Conservation (phyloP, 345 rosid genomes). For the Brassica nigra region DNA sequence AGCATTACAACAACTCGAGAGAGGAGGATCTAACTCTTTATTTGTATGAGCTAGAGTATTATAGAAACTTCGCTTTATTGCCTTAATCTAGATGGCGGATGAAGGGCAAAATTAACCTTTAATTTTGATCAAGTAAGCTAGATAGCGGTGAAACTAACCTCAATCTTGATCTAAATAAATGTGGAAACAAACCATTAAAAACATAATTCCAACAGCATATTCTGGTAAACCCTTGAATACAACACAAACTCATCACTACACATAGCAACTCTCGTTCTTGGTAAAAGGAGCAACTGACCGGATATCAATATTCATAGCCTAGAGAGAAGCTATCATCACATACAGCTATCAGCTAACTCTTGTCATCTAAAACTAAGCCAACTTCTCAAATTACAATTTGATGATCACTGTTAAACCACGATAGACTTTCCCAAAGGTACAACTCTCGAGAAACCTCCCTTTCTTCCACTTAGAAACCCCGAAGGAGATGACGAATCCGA, state of each 20-base stretch:
- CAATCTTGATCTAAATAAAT: background rate
- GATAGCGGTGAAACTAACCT: too few species aligned
- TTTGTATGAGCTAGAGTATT: background rate
- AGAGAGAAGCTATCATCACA: constrained; percentile 20
- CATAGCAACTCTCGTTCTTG: background rate
- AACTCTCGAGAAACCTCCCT: constrained; percentile 87
- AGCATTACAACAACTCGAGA: constrained; percentile 3
- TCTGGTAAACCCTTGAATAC: background rate
- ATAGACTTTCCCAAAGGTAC: constrained; percentile 94
- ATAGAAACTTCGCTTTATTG: background rate
- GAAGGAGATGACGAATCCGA: constrained; percentile 28
- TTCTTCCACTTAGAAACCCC: constrained; percentile 73
- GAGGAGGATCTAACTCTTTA: background rate
- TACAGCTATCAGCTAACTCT: background rate
- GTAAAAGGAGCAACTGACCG: constrained; percentile 4
- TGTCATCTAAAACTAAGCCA: background rate
- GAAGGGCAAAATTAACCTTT: background rate
- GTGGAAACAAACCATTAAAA: constrained; percentile 15
- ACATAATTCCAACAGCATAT: background rate
- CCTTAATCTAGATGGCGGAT: constrained; percentile 13
- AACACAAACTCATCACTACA: background rate
- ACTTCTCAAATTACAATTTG: background rate
- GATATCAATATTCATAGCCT: background rate
- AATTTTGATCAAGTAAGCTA: too few species aligned
- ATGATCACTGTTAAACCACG: constrained; percentile 82